Conservation (phyloP, 441 rosid species). For the Bruguiera hainesii region DNA sequence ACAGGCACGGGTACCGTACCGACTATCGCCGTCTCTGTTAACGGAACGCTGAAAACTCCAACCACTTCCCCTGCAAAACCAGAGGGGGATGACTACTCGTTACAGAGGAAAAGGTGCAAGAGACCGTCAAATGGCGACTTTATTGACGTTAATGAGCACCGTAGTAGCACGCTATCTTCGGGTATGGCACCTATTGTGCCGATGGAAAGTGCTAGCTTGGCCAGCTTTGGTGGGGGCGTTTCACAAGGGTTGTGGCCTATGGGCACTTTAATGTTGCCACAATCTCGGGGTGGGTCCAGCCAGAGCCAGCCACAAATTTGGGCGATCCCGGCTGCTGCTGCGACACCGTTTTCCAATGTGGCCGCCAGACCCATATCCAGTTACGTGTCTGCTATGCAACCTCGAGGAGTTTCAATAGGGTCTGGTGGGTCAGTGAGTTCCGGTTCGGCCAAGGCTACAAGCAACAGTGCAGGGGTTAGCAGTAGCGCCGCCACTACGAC, state of each 20-base stretch:
- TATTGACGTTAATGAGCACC: constrained; percentile 37
- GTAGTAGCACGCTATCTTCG: constrained; percentile 36
- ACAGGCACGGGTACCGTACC: constrained; percentile 76
- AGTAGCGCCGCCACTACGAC: constrained; percentile 11
- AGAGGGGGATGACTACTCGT: constrained; percentile 29
- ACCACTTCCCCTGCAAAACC: constrained; percentile 33
- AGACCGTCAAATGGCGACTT: constrained; percentile 48
- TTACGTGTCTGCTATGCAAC: constrained; percentile 34
- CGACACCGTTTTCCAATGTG: constrained; percentile 36
- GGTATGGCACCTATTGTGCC: constrained; percentile 64
- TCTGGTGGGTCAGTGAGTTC: constrained; percentile 17
- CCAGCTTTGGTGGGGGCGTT: background rate
- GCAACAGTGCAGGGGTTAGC: background rate
- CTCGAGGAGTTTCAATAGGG: constrained; percentile 24
- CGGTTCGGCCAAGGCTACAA: background rate
- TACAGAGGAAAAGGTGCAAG: constrained; percentile 41
- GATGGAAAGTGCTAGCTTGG: constrained; percentile 1
- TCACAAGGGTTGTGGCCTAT: constrained; percentile 51
- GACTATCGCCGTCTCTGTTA: constrained; percentile 73
- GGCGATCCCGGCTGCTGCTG: constrained; percentile 37
- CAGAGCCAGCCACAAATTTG: constrained; percentile 38
- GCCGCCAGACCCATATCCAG: constrained; percentile 39
- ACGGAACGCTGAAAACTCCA: constrained; percentile 62
- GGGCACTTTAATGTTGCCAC: constrained; percentile 36
- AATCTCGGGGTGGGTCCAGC: constrained; percentile 34